phyloP scores from a whole-genome alignment of 305 asterid genomes.

The Fraxinus nigra region DNA sequence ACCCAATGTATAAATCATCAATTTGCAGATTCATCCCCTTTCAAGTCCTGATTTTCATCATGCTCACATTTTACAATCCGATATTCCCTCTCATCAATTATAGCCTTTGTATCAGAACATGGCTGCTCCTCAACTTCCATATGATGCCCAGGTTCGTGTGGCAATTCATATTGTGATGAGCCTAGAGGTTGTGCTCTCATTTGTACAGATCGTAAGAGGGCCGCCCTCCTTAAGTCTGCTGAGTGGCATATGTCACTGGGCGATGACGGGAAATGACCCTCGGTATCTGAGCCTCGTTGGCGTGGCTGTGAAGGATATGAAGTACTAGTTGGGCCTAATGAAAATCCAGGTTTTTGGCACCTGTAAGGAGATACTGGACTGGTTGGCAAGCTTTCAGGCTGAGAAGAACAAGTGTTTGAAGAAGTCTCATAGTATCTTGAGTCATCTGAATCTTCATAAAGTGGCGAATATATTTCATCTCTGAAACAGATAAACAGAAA shows the following conservation, averaged over 20 bases:
- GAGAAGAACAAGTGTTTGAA: not conserved
- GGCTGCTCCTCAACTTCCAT: constrained; percentile 61
- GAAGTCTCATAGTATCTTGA: constrained; percentile 19
- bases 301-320: constrained; percentile 52
- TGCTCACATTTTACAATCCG: constrained; percentile 43
- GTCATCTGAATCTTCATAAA: constrained; percentile 46
- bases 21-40: constrained; percentile 34
- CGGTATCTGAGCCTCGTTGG: constrained; percentile 80
- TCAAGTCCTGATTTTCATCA: constrained; percentile 23
- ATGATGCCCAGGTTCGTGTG: constrained; percentile 45
- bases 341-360: constrained; percentile 36
- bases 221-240: constrained; percentile 81
- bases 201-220: constrained; percentile 81
- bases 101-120: constrained; percentile 53
- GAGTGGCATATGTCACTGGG: constrained; percentile 98
- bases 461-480: constrained; percentile 48
- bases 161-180: constrained; percentile 44
- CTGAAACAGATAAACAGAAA: constrained; percentile 24
- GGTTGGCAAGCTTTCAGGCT: constrained; percentile 25
- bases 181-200: constrained; percentile 77
- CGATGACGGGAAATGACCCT: constrained; percentile 89
- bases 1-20: constrained; percentile 10
- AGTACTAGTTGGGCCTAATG: constrained; percentile 25
- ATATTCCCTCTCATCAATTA: constrained; percentile 54
- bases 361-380: constrained; percentile 34